Base-by-base conservation (phyloP, 495 filamentous ascomycete species). In the Evernia prunastri region DNA sequence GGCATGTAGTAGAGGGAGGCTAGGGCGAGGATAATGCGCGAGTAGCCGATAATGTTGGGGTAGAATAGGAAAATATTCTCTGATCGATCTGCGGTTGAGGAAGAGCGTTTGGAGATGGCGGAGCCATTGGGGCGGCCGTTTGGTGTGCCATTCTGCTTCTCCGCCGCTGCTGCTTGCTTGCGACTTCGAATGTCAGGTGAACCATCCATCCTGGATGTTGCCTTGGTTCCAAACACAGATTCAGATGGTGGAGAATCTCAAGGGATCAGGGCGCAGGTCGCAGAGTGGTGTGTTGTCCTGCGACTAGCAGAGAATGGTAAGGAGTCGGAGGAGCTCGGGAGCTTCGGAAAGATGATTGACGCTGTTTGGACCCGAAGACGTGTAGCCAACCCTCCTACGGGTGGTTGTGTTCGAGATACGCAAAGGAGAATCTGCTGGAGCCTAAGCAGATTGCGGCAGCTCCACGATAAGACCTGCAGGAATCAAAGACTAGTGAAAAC, bases 1-100 rank as follows among this genome's bases (percentile, higher is more conserved):
- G 92, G 92, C 94, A 97, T 97, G 80, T 95, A 98, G 80, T 96
- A 97, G 65, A 98, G 87, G 58, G 92, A 96, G 45, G 89, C 90
- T 65, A 96, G 78, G 66, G 93, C 89, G 62, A 98, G 86, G 66
- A 97, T 78, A 70, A 97, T 87, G 68, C 94, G 89, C 62, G 79
- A 82, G 77, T 97, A 97, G 67, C 94, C 93, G 96, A 65, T 97
- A 31, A 97, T 76, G 69, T 98, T 98, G 9, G 94, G 94, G 68
- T 84, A 86, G 77, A 97, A 97, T n/a, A 96, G 75, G 70, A 96
- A 98, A 65, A 98, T 89, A 74, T 96, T 97, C 79, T 96, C 93
- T 42, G 80, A 73, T 11, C 76, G 70, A 54, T 82, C 77, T 33
- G 59, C 35, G 33, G 12, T 17, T 54, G 33, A 25, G 9, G 63